Evolutionary conservation across 208 protist genomes (phyloP), one percentile per base, ranked within the genome.

Genomic region (Angomonas deanei): DNA sequence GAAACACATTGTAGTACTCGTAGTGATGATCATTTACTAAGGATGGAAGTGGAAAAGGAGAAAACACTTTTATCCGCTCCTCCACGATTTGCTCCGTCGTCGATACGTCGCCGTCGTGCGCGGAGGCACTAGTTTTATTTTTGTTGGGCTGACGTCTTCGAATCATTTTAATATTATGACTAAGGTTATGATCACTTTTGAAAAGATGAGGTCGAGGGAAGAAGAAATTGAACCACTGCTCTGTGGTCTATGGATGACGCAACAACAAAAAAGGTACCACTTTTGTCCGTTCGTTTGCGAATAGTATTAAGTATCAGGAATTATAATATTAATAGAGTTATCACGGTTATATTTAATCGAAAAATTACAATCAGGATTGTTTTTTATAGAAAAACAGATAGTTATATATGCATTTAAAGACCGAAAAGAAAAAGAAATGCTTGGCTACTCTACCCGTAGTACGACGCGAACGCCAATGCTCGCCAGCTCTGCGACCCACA

Each of bases 401-500:
- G n/a, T n/a, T 42, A 42, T 15, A 42, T 17, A 42, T 17, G 34
- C 34, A 42, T 15, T 42, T 42, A 70, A 57, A 56, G 23, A 55
- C 32, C 38, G 6, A 30, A 13, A 33, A 38, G 31, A 28, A 30
- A 26, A 30, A 61, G 34, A 30, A 42, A 38, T 2, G n/a, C 66
- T 87, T 88, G 21, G 93, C 33, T 38, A 26, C 55, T 60, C 55
- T 3, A 38, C 36, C n/a, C 55, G 55, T 24, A 60, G 28, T 23
- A 78, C 86, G 2, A 96, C 86, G 50, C 91, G 91, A 50, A 96
- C 82, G 49, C 91, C 91, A 36, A 94, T 88, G 75, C 86, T 81
- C 1, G 87, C 90, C 52, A 96, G 81, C 78, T 96, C 87, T 11
- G 87, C 73, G 3, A 84, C 91, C 84, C 87, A 94, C 68, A 94